phyloP scores from a whole-genome alignment of 352 stramenopile species.

The Phytophthora ohioensis region DNA sequence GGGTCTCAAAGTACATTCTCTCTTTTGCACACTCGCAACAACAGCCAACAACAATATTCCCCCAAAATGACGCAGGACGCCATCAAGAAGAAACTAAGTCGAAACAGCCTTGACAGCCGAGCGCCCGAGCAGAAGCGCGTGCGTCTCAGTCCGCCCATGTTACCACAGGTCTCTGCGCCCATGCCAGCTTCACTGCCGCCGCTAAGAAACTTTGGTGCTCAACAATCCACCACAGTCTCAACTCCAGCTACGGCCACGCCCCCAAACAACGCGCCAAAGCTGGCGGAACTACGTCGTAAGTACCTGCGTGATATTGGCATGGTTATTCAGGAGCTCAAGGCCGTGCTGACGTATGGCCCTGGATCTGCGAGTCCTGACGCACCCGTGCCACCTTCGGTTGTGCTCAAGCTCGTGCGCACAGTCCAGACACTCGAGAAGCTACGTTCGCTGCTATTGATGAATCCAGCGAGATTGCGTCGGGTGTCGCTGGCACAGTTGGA shows the following conservation, averaged over 20 bases:
- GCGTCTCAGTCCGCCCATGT: constrained; percentile 30
- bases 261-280: constrained; percentile 23
- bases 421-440: constrained; percentile 52
- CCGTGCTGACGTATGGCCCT: constrained; percentile 37
- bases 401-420: constrained; percentile 47
- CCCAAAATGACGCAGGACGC: constrained; percentile 21
- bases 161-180: constrained; percentile 7
- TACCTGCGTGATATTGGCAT: constrained; percentile 43
- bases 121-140: constrained; percentile 33
- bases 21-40: constrained; percentile 3
- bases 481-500: constrained; percentile 39
- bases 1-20: constrained; percentile 1
- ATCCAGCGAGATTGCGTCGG: constrained; percentile 30
- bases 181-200: constrained; percentile 13
- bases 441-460: constrained; percentile 36
- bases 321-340: constrained; percentile 45
- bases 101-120: constrained; percentile 3
- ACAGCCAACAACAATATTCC: neutral
- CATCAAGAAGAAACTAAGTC: constrained; percentile 20
- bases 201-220: constrained; percentile 8
- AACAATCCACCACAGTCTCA: neutral
- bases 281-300: constrained; percentile 35
- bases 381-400: constrained; percentile 24
- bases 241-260: neutral
- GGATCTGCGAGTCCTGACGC: constrained; percentile 28